phyloP scores from a whole-genome alignment of 768 basidiomycete genomes.

The Saitozyma podzolica region DNA sequence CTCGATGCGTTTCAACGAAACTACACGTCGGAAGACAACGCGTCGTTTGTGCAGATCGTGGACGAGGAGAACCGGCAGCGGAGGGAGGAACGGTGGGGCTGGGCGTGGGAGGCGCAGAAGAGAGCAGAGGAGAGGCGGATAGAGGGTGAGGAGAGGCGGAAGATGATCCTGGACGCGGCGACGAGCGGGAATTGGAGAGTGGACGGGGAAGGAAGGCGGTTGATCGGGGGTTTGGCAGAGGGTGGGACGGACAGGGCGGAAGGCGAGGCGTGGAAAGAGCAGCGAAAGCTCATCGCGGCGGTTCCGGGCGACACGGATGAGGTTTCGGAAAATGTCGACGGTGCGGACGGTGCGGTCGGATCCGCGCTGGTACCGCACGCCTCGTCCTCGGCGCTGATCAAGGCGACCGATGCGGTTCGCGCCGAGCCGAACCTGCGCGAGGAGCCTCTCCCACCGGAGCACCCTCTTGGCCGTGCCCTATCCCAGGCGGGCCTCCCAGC shows the following conservation, averaged over 20 bases:
- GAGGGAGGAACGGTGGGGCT: slow-evolving; percentile 75
- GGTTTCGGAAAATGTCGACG: background rate
- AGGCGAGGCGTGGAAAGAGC: slow-evolving; percentile 58
- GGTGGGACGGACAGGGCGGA: slow-evolving; percentile 65
- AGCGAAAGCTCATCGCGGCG: slow-evolving; percentile 22
- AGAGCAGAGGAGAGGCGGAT: slow-evolving; percentile 61
- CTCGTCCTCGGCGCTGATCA: slow-evolving; percentile 26
- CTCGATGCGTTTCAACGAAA: slow-evolving; percentile 85
- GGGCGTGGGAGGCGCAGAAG: slow-evolving; percentile 93
- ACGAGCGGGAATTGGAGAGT: slow-evolving; percentile 43
- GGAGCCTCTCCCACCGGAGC: slow-evolving; percentile 31
- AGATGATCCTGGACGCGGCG: slow-evolving; percentile 41
- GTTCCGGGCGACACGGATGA: background rate
- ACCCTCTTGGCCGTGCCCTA: slow-evolving; percentile 47
- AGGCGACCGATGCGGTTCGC: background rate
- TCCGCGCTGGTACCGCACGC: slow-evolving; percentile 15
- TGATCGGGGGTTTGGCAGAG: slow-evolving; percentile 56
- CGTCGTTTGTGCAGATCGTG: slow-evolving; percentile 90
- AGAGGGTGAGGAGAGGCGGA: slow-evolving; percentile 45
- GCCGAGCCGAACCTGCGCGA: slow-evolving; percentile 21
- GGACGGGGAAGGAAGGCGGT: slow-evolving; percentile 41
- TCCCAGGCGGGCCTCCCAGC: slow-evolving; percentile 48
- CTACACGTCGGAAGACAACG: slow-evolving; percentile 96
- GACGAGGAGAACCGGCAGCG: slow-evolving; percentile 76
- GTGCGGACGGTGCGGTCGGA: slow-evolving; percentile 5